Conservation (phyloP, 208 protist species). For the Leishmania tarentolae region DNA sequence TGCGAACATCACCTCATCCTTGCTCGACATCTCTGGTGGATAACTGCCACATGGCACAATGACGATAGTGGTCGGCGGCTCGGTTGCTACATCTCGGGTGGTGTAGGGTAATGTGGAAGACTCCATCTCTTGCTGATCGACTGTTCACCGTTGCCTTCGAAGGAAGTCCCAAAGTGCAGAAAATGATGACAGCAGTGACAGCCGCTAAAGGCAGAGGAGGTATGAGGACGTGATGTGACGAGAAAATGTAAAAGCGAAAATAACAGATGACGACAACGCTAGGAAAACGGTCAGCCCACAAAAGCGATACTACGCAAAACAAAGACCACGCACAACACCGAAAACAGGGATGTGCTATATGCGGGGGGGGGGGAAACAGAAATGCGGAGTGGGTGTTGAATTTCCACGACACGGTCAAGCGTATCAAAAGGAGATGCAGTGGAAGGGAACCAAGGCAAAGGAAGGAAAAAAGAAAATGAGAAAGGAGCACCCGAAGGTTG, state of each 20-base stretch:
- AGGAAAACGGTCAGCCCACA: not conserved
- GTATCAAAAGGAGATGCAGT: not conserved
- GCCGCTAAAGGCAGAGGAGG: not conserved
- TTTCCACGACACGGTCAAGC: not conserved
- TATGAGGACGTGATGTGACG: not conserved
- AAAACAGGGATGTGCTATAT: not conserved
- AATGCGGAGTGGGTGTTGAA: not conserved
- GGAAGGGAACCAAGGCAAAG: not conserved
- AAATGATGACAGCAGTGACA: not conserved
- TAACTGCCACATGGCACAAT: constrained; percentile 41
- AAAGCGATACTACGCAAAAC: not conserved
- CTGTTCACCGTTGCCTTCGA: not conserved
- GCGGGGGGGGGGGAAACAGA: too few species aligned
- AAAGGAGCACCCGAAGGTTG: not conserved
- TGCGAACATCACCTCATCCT: constrained; percentile 46
- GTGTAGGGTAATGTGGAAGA: constrained; percentile 38
- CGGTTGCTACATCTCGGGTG: constrained; percentile 52
- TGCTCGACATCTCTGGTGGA: constrained; percentile 35
- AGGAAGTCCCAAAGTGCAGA: not conserved
- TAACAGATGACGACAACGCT: not conserved
- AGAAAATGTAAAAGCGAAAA: constrained; percentile 10
- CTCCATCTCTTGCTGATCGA: constrained; percentile 7
- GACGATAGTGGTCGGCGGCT: constrained; percentile 52
- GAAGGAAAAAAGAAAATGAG: constrained; percentile 7
- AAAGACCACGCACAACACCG: not conserved